A percentile compares a stretch with the other conserved stretches of the same genome.
Conservation (phyloP, 768 basidiomycete genomes). For the Suillus subalutaceus region DNA sequence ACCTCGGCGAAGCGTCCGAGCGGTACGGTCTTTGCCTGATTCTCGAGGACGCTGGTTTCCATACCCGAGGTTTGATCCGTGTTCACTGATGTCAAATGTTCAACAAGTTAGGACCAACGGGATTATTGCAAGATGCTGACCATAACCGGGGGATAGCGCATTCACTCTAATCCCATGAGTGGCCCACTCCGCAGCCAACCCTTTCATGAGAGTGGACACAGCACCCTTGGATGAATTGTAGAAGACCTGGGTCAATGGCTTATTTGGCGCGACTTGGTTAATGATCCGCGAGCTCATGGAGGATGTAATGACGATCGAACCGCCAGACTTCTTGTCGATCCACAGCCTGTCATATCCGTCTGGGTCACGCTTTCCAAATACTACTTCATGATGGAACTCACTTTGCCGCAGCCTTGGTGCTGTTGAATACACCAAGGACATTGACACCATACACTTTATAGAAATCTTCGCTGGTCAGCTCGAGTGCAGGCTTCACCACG, state of each 20-base stretch:
- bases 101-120: not conserved
- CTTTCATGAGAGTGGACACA: conserved; percentile 60
- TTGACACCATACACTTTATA: conserved; percentile 59
- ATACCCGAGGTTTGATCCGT: conserved; percentile 62
- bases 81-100: conserved; percentile 39
- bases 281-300: conserved; percentile 73
- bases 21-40: conserved; percentile 54
- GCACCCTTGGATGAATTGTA: conserved; percentile 71
- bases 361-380: not conserved
- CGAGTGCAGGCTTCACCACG: conserved; percentile 62
- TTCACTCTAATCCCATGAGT: conserved; percentile 57
- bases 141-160: conserved; percentile 63
- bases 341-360: conserved; percentile 41
- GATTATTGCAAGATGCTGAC: conserved; percentile 18
- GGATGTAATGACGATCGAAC: conserved; percentile 65
- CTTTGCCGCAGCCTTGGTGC: conserved; percentile 60
- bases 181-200: conserved; percentile 67
- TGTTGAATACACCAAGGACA: conserved; percentile 69
- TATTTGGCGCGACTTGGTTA: conserved; percentile 48
- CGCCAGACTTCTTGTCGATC: conserved; percentile 39
- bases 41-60: conserved; percentile 49
- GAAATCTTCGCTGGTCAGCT: conserved; percentile 60
- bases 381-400: conserved; percentile 25
- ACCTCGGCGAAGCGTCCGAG: conserved; percentile 63
- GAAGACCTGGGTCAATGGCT: conserved; percentile 54